Conservation (phyloP, 176 grass and related monocot genomes). For the Puccinellia tenuiflora region DNA sequence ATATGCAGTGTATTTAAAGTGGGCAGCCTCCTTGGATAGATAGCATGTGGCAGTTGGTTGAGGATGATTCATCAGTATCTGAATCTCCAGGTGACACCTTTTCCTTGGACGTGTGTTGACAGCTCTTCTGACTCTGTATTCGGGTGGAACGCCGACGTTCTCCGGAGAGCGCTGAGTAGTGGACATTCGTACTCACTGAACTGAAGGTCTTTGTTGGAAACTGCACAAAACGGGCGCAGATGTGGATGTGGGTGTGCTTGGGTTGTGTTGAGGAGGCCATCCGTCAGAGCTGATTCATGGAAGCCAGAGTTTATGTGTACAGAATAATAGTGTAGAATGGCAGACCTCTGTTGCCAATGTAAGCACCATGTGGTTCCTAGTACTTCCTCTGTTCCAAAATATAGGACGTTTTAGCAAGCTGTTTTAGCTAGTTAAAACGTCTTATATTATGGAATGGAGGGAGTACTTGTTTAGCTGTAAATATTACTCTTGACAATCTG, state of each 20-base stretch:
- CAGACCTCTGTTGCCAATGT: neutral
- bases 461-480: neutral
- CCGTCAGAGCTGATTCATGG: neutral
- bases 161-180: slow-evolving; percentile 63
- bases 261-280: neutral
- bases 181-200: slow-evolving; percentile 51
- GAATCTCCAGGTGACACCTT: slow-evolving; percentile 81
- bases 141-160: slow-evolving; percentile 56
- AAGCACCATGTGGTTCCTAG: neutral
- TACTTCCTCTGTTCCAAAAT: no score
- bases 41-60: neutral
- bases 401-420: no score
- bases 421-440: no score
- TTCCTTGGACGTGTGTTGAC: slow-evolving; percentile 65
- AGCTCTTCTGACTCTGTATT: slow-evolving; percentile 74
- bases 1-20: neutral
- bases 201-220: neutral
- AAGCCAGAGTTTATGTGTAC: neutral
- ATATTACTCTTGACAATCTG: slow-evolving; percentile 2
- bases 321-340: neutral
- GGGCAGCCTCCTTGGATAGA: neutral
- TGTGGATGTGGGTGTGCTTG: neutral
- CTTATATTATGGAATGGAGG: no score
- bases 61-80: slow-evolving; percentile 37
- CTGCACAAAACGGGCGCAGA: neutral